phyloP scores from a whole-genome alignment of 1,284 basidiomycete genomes.

The Fomitopsis pinicola region DNA sequence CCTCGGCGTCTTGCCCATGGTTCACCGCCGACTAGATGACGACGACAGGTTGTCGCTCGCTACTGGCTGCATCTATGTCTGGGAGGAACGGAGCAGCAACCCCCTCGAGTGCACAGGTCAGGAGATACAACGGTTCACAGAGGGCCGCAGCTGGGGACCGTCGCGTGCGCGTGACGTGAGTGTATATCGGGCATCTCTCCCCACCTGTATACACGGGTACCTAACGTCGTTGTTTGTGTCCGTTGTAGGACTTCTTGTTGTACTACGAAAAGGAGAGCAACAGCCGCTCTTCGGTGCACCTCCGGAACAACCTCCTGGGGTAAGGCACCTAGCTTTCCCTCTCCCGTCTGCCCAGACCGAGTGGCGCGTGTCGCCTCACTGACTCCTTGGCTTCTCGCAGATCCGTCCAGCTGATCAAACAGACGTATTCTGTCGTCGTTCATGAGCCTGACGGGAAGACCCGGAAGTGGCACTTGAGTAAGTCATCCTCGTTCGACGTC shows the following conservation, averaged over 20 bases:
- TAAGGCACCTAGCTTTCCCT: constrained; percentile 7
- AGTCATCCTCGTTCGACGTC: constrained; percentile 10
- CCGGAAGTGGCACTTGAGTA: constrained; percentile 42
- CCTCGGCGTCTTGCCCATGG: constrained; percentile 33
- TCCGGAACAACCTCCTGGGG: constrained; percentile 21
- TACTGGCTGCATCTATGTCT: constrained; percentile 42
- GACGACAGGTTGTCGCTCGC: constrained; percentile 37
- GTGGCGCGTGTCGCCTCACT: background rate
- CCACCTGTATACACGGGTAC: background rate
- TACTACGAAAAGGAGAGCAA: constrained; percentile 35
- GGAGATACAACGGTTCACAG: constrained; percentile 42
- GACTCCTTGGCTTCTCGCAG: constrained; percentile 12
- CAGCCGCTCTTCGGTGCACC: constrained; percentile 26
- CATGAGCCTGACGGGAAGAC: constrained; percentile 25
- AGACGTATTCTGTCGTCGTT: constrained; percentile 40
- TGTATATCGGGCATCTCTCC: constrained; percentile 8
- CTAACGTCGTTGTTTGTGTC: background rate
- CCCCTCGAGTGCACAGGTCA: constrained; percentile 35
- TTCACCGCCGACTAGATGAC: constrained; percentile 38
- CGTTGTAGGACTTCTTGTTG: constrained; percentile 32
- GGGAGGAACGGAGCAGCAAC: constrained; percentile 38
- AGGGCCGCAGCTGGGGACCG: constrained; percentile 31
- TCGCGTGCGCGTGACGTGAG: constrained; percentile 34
- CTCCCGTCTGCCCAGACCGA: background rate
- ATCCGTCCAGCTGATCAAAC: constrained; percentile 34